Base-by-base conservation (phyloP, 345 rosid species). In the Bretschneidera sinensis region DNA sequence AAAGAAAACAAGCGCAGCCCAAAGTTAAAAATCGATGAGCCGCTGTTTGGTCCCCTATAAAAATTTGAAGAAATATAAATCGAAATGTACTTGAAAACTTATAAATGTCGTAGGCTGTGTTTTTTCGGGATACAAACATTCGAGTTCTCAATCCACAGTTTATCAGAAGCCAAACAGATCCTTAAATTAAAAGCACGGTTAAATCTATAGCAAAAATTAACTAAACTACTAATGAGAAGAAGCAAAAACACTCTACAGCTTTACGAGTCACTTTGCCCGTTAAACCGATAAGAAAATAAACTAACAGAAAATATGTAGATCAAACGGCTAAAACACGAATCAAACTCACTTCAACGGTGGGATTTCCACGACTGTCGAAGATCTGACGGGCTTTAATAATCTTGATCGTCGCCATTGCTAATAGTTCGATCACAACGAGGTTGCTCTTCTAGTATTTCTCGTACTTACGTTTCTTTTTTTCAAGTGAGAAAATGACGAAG, bases 311-410 rank as follows among this genome's bases (percentile, higher is more conserved):
- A n/a, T 43, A 62, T 13, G 10, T 11, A 39, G 45, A 39, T 39
- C 45, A 28, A 28, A 28, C 45, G 10, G 16, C 45, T 39, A 39
- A 39, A 39, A 22, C 55, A 1, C 22, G 53, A 52, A 50, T 48
- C 11, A 35, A 43, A 71, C 68, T n/a, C 55, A 86, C 92, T 79
- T 86, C 92, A 24, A 86, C 89, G 21, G 89, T 86, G 14, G 89
- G 92, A 61, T 83, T 81, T 54, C 89, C 89, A 31, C 85, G 85
- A 73, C 85, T 86, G 70, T 86, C 92, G 76, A 79, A 86, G 77
- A 86, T 86, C 82, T 83, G 92, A 61, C 89, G 76, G 17, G 89
- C 84, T 64, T 80, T 78, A 60, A 86, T 65, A 48, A 11, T 55
- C 48, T 61, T 72, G 55, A 77, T 72, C 15, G 63, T 62, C 4